Percentiles rank a stretch among this genome's conserved stretches.
Conservation (phyloP, 177 flowering plant genomes). For the Vitis hybrid region DNA sequence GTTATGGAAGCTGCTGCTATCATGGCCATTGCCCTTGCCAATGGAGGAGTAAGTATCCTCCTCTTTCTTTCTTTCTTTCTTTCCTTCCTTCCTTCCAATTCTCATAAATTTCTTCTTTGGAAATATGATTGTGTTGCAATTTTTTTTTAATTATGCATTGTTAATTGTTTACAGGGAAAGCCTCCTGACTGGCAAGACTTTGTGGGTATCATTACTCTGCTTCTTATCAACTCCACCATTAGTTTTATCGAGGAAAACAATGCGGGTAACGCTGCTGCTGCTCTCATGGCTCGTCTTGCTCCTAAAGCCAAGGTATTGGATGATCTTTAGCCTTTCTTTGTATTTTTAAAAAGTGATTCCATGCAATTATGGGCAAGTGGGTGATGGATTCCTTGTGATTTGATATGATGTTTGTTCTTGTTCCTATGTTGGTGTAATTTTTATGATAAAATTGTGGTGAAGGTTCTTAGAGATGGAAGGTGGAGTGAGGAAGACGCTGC, state of each 20-base stretch:
- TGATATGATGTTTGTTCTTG: too few species aligned
- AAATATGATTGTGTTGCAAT: too few species aligned
- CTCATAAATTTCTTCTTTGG: neutral
- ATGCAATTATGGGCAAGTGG: too few species aligned
- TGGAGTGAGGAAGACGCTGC: too few species aligned
- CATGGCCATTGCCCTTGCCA: constrained; percentile 88
- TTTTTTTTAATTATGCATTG: neutral
- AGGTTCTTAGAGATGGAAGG: too few species aligned
- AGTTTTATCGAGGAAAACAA: constrained; percentile 92
- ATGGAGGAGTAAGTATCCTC: constrained; percentile 66
- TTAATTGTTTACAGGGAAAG: constrained; percentile 48
- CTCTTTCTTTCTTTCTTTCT: constrained; percentile 2
- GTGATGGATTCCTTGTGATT: too few species aligned
- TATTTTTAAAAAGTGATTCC: too few species aligned
- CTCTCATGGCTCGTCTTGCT: constrained; percentile 92
- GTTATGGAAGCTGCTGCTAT: constrained; percentile 95
- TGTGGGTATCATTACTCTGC: constrained; percentile 74
- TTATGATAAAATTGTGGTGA: too few species aligned
- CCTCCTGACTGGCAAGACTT: constrained; percentile 90
- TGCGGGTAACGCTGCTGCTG: constrained; percentile 95
- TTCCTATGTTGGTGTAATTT: too few species aligned
- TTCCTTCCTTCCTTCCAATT: neutral
- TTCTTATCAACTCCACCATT: constrained; percentile 80
- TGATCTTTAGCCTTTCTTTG: too few species aligned
- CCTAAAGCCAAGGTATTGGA: constrained; percentile 77